A percentile compares a stretch with the other conserved stretches of the same genome.
These are phyloP conservation scores for Phytophthora uliginosa DNA, from an alignment of 352 stramenopile species.

Conservation along the genomic window DNA sequence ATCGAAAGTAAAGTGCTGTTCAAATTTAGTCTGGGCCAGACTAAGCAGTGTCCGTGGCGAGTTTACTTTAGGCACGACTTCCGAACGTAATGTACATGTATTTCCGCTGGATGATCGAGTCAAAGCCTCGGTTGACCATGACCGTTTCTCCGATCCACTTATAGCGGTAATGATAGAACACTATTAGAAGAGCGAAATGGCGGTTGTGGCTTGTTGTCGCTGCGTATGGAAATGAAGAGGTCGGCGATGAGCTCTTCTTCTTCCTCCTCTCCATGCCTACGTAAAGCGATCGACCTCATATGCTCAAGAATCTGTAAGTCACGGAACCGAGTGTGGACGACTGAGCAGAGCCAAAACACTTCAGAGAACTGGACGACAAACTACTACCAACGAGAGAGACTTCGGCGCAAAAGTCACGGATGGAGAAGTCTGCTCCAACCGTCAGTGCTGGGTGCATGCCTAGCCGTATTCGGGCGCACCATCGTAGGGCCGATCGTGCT, in stretches of 20 bases:
- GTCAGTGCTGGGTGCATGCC: slow-evolving; percentile 24
- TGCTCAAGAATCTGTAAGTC: slow-evolving; percentile 9
- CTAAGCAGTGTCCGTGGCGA: no score
- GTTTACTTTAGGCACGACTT: no score
- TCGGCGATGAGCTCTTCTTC: slow-evolving; percentile 6
- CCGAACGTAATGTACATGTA: neutral
- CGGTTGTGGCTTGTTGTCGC: neutral
- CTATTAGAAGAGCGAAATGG: neutral
- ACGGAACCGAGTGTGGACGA: slow-evolving; percentile 3
- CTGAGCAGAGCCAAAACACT: neutral
- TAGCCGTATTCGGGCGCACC: slow-evolving; percentile 28
- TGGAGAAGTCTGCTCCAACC: slow-evolving; percentile 17
- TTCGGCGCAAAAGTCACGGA: slow-evolving; percentile 11
- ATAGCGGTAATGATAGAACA: neutral
- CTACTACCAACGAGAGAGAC: slow-evolving; percentile 22
- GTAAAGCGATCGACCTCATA: slow-evolving; percentile 1
- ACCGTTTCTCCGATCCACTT: neutral
- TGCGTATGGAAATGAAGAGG: neutral
- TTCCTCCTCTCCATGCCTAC: neutral
- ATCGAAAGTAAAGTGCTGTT: no score
- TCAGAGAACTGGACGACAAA: slow-evolving; percentile 21
- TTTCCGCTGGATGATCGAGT: no score
- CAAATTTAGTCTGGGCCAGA: no score
- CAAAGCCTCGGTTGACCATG: no score
- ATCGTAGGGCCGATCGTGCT: slow-evolving; percentile 29